These are phyloP conservation scores for Dactylellina haptotyla DNA, from an alignment of 2,329 filamentous ascomycete species.

Conservation along the genomic window DNA sequence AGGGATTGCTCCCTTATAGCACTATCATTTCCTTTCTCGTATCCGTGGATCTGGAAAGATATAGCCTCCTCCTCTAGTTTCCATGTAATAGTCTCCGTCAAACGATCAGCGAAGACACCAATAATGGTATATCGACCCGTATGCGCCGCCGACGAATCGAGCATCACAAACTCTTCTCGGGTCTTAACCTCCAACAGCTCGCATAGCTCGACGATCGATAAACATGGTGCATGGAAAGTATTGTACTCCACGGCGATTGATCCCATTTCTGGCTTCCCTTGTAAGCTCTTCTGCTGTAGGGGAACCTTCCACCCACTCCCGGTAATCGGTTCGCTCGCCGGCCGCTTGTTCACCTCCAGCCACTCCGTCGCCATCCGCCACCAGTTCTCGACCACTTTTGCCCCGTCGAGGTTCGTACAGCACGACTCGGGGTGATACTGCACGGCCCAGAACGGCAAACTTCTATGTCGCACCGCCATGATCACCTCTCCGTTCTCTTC, in stretches of 20 bases:
- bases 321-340: slow-evolving; percentile 48
- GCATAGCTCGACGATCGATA: slow-evolving; percentile 54
- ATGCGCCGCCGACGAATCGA: slow-evolving; percentile 59
- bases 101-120: slow-evolving; percentile 69
- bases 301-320: slow-evolving; percentile 56
- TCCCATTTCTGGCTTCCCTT: not conserved
- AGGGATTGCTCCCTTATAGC: not conserved
- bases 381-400: slow-evolving; percentile 77
- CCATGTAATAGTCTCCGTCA: slow-evolving; percentile 70
- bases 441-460: slow-evolving; percentile 82
- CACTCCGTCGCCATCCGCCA: slow-evolving; percentile 73
- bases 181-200: slow-evolving; percentile 56
- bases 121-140: slow-evolving; percentile 78
- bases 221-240: slow-evolving; percentile 40
- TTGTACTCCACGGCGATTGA: slow-evolving; percentile 15
- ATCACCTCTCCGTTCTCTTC: slow-evolving; percentile 69
- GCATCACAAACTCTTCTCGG: slow-evolving; percentile 56
- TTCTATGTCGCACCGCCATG: slow-evolving; percentile 78
- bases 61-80: slow-evolving; percentile 63
- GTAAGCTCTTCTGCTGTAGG: slow-evolving; percentile 51
- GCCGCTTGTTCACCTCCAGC: slow-evolving; percentile 63
- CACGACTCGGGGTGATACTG: slow-evolving; percentile 93
- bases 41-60: not conserved
- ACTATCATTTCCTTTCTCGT: not conserved
- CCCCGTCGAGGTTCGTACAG: slow-evolving; percentile 77